These are phyloP conservation scores for Blastomyces silverae DNA, from an alignment of 2,329 filamentous ascomycete genomes.

Conservation along the genomic window DNA sequence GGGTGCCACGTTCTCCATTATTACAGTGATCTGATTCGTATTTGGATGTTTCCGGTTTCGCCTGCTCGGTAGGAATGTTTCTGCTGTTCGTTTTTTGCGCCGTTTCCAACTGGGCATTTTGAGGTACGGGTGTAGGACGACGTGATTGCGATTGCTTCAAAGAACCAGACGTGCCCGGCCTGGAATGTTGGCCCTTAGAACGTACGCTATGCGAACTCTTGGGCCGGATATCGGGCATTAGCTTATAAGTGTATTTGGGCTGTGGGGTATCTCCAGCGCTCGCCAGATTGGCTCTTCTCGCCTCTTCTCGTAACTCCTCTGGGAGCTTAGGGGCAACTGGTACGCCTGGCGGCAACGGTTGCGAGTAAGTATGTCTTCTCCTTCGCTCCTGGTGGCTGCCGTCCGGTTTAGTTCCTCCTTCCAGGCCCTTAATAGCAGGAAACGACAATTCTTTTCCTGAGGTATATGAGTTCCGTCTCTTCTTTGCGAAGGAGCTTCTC, in stretches of 20 bases:
- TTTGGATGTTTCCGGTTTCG: not conserved
- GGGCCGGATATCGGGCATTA: conserved; percentile 15
- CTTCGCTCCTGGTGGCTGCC: conserved; percentile 24
- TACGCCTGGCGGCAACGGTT: conserved; percentile 19
- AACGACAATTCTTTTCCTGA: conserved; percentile 20
- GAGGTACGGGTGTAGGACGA: not conserved
- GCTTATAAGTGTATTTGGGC: conserved; percentile 12
- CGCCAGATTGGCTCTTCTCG: conserved; percentile 3
- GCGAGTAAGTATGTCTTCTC: conserved; percentile 39
- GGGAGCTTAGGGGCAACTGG: conserved; percentile 1
- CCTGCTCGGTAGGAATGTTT: not conserved
- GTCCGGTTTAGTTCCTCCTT: conserved; percentile 17
- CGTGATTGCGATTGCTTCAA: conserved; percentile 8
- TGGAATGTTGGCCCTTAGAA: conserved; percentile 15
- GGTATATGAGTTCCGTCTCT: conserved; percentile 25
- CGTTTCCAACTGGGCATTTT: not conserved
- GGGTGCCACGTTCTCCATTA: not conserved
- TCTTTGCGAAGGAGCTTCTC: conserved; percentile 30
- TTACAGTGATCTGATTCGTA: conserved; percentile 8
- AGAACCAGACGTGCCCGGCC: conserved; percentile 14
- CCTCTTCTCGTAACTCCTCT: conserved; percentile 4
- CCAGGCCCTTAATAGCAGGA: conserved; percentile 21
- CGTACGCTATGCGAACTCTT: conserved; percentile 17
- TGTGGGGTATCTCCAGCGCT: conserved; percentile 3
- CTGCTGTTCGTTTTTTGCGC: not conserved